A percentile compares a stretch with the other conserved stretches of the same genome.
Conservation (phyloP, 257 asterid species). For the Jasminum sambac region DNA sequence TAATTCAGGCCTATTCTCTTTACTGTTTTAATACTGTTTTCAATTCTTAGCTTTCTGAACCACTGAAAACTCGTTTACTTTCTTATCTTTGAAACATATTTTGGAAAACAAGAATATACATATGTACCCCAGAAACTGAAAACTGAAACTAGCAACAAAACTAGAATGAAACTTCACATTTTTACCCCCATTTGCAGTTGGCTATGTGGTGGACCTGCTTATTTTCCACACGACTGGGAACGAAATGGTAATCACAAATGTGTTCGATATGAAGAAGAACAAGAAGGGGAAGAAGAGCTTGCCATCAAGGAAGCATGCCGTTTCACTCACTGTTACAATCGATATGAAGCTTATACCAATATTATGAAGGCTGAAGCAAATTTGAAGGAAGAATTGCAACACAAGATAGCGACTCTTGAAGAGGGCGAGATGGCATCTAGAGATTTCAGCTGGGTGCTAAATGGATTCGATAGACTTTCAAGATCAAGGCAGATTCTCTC, state of each 20-base stretch:
- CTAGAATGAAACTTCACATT: not conserved
- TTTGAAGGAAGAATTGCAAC: conserved; percentile 26
- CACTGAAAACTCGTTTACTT: too few species aligned
- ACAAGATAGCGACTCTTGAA: conserved; percentile 31
- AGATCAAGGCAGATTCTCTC: conserved; percentile 44
- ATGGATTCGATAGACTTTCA: conserved; percentile 42
- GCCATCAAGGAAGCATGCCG: conserved; percentile 37
- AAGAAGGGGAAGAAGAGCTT: conserved; percentile 8
- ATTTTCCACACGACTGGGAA: conserved; percentile 33
- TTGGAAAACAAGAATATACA: too few species aligned
- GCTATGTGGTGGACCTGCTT: conserved; percentile 64
- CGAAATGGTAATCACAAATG: conserved; percentile 31
- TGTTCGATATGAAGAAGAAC: conserved; percentile 39
- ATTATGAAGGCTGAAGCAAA: conserved; percentile 44
- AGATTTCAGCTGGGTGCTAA: conserved; percentile 50
- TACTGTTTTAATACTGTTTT: too few species aligned
- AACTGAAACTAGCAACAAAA: too few species aligned
- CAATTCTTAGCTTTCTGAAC: too few species aligned
- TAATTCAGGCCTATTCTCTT: too few species aligned
- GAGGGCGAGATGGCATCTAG: conserved; percentile 10
- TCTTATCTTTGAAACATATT: too few species aligned
- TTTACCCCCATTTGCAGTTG: conserved; percentile 36
- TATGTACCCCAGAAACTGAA: too few species aligned
- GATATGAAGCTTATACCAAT: conserved; percentile 46
- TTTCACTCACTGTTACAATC: conserved; percentile 44